Percentiles rank a stretch among this genome's conserved stretches.
Conservation (phyloP, 2,329 filamentous ascomycete genomes). For the Talaromyces funiculosus region DNA sequence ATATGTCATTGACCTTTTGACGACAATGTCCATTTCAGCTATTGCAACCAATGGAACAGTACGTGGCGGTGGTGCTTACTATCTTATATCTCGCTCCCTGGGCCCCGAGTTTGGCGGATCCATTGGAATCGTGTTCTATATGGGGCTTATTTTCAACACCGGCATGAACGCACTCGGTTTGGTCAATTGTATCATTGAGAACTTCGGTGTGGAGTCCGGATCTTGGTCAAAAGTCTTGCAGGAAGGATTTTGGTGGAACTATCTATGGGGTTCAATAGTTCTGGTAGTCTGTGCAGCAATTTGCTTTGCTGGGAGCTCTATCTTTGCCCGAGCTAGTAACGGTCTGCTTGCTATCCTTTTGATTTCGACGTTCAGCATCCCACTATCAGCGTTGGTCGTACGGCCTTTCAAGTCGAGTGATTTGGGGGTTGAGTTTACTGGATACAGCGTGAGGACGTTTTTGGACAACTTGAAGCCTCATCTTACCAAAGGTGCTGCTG, state of each 20-base stretch:
- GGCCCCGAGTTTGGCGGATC: slow-evolving; percentile 86
- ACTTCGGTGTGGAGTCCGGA: slow-evolving; percentile 57
- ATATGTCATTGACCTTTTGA: slow-evolving; percentile 79
- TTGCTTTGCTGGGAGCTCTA: slow-evolving; percentile 71
- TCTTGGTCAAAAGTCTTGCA: slow-evolving; percentile 57
- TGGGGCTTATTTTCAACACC: slow-evolving; percentile 84
- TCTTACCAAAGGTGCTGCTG: slow-evolving; percentile 57
- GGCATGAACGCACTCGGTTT: slow-evolving; percentile 83
- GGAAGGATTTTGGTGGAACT: slow-evolving; percentile 69
- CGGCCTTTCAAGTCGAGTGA: slow-evolving; percentile 60
- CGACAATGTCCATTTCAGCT: slow-evolving; percentile 77
- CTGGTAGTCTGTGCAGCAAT: slow-evolving; percentile 66
- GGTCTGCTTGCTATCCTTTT: slow-evolving; percentile 65
- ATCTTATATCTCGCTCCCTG: slow-evolving; percentile 76
- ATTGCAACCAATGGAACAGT: slow-evolving; percentile 89
- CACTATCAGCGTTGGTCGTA: slow-evolving; percentile 65
- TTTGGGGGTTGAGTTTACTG: slow-evolving; percentile 69
- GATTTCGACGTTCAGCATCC: slow-evolving; percentile 73
- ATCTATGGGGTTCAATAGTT: slow-evolving; percentile 67
- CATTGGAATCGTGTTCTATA: slow-evolving; percentile 80
- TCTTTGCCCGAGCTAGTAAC: slow-evolving; percentile 77
- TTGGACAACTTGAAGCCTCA: slow-evolving; percentile 66
- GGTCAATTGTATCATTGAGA: slow-evolving; percentile 73
- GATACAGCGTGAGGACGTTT: slow-evolving; percentile 65
- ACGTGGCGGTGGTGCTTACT: slow-evolving; percentile 80